phyloP scores from a whole-genome alignment of 2,329 filamentous ascomycete genomes.

The Cladophialophora chaetospira region DNA sequence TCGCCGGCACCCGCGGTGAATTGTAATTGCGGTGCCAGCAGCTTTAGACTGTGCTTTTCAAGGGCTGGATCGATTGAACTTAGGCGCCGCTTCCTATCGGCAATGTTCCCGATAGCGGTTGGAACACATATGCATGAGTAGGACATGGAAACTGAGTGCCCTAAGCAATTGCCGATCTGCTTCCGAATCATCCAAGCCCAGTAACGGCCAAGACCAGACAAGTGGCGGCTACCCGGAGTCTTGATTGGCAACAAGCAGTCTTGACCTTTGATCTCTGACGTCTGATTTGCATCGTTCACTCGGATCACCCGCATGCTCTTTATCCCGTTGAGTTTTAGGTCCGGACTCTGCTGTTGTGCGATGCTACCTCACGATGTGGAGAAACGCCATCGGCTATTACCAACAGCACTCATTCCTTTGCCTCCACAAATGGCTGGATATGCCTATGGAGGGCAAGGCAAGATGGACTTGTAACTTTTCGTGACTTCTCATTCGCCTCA shows the following conservation, averaged over 20 bases:
- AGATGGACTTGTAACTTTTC: not conserved
- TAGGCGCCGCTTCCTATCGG: no score
- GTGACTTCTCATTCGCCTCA: not conserved
- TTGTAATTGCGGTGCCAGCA: not conserved
- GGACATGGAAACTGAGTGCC: no score
- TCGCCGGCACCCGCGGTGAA: not conserved
- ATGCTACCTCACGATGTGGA: slow-evolving; percentile 12
- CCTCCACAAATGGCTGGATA: not conserved
- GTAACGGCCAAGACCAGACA: not conserved
- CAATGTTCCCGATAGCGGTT: no score
- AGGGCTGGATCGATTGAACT: no score
- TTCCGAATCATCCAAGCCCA: not conserved
- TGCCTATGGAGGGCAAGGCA: not conserved
- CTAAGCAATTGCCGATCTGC: not conserved
- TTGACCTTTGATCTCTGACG: not conserved
- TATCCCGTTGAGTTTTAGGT: not conserved
- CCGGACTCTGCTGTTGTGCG: slow-evolving; percentile 4
- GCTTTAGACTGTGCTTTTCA: no score
- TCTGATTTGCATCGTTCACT: not conserved
- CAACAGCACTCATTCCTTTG: not conserved
- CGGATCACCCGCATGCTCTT: not conserved
- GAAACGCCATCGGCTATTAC: not conserved
- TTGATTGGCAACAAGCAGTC: not conserved
- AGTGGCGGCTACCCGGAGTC: not conserved
- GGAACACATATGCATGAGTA: no score